phyloP scores from a whole-genome alignment of 108 stramenopile species.

The Skeletonema potamos region DNA sequence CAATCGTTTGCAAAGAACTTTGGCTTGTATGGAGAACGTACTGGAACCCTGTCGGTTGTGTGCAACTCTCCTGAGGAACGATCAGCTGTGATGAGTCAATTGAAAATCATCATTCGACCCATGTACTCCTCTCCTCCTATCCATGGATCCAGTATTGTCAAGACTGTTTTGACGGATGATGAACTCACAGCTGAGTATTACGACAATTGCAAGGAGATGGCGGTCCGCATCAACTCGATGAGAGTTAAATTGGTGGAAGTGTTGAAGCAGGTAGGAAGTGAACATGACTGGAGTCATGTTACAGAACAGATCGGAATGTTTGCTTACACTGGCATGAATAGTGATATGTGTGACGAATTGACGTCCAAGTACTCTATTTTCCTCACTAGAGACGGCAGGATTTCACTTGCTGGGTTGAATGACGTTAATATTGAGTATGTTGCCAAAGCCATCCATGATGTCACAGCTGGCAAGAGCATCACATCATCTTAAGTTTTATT shows the following conservation, averaged over 20 bases:
- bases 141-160: constrained; percentile 94
- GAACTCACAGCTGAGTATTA: constrained; percentile 79
- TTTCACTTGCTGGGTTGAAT: constrained; percentile 97
- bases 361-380: constrained; percentile 90
- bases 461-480: constrained; percentile 85
- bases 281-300: constrained; percentile 94
- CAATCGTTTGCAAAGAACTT: constrained; percentile 99
- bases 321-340: constrained; percentile 93
- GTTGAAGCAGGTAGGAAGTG: constrained; percentile 78
- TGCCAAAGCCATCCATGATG: constrained; percentile 90
- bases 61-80: constrained; percentile 79
- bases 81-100: constrained; percentile 85
- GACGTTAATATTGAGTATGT: constrained; percentile 92
- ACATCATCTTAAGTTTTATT: constrained; percentile 20
- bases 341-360: constrained; percentile 90
- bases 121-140: constrained; percentile 97
- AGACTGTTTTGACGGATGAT: constrained; percentile 85
- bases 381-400: constrained; percentile 95
- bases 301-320: constrained; percentile 99
- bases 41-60: constrained; percentile 92
- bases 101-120: constrained; percentile 93
- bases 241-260: constrained; percentile 71
- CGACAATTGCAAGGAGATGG: constrained; percentile 92
- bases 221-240: constrained; percentile 90
- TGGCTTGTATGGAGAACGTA: constrained; percentile 97